Conservation (phyloP, 805 yeast genomes). For the Starmerella scarabaei region DNA sequence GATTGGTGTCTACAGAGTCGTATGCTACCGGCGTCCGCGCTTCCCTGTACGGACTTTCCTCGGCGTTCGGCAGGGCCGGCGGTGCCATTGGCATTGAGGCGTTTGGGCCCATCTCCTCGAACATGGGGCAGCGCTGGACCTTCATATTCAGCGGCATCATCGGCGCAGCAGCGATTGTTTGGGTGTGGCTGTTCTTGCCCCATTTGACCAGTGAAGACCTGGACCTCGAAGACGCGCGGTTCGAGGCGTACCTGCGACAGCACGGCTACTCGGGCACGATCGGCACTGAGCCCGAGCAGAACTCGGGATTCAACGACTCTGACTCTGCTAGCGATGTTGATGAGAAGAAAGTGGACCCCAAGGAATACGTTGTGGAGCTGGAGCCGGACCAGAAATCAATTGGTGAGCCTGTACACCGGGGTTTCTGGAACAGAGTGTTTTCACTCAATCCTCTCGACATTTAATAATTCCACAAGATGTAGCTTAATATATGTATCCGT, state of each 20-base stretch:
- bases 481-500: no score
- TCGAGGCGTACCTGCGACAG: slow-evolving; percentile 43
- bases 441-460: no score
- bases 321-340: slow-evolving; percentile 1
- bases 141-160: slow-evolving; percentile 65
- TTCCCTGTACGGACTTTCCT: slow-evolving; percentile 58
- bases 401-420: no score
- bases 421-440: no score
- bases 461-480: no score
- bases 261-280: slow-evolving; percentile 45
- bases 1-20: slow-evolving; percentile 51
- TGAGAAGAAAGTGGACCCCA: no score
- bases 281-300: slow-evolving; percentile 29
- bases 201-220: slow-evolving; percentile 56
- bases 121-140: slow-evolving; percentile 61
- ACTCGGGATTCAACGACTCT: no score
- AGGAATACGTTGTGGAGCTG: no score
- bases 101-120: slow-evolving; percentile 51
- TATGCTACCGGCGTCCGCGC: slow-evolving; percentile 72
- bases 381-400: no score
- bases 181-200: slow-evolving; percentile 51
- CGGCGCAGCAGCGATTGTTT: slow-evolving; percentile 50
- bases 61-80: slow-evolving; percentile 72
- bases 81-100: slow-evolving; percentile 71
- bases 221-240: slow-evolving; percentile 47